These are phyloP conservation scores for Dendrobium officinale DNA, from an alignment of 106 monocot species.

Conservation along the genomic window DNA sequence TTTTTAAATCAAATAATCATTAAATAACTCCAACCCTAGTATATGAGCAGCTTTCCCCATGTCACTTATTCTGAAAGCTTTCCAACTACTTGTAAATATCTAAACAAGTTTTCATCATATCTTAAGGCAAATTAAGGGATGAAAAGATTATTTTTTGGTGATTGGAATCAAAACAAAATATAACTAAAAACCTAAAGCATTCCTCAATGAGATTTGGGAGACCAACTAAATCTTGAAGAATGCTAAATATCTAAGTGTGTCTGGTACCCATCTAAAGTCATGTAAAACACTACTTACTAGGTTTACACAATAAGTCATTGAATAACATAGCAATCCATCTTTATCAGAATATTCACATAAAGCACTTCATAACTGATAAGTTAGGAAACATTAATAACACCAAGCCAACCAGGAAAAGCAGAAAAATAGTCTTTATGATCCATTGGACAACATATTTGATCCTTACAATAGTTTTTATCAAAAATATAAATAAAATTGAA, in stretches of 20 bases:
- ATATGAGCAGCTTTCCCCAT: no score
- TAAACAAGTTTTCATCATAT: no score
- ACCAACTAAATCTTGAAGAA: neutral
- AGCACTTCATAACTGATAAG: neutral
- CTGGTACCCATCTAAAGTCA: neutral
- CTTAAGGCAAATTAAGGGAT: neutral
- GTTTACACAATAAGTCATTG: neutral
- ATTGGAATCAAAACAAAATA: neutral
- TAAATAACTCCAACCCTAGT: no score
- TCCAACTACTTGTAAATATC: no score
- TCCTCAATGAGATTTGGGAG: neutral
- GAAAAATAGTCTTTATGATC: neutral
- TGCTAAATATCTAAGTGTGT: neutral
- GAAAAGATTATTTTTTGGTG: neutral
- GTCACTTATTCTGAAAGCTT: no score
- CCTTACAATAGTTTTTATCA: neutral
- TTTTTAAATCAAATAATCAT: no score
- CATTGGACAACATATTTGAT: conserved; percentile 3
- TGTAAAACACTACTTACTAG: neutral
- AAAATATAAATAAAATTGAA: conserved; percentile 1
- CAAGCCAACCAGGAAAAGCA: neutral
- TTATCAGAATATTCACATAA: neutral
- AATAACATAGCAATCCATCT: neutral
- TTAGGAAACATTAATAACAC: neutral
- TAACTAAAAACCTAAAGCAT: neutral